Conservation (phyloP, 768 basidiomycete genomes). For the Kwoniella sp. region DNA sequence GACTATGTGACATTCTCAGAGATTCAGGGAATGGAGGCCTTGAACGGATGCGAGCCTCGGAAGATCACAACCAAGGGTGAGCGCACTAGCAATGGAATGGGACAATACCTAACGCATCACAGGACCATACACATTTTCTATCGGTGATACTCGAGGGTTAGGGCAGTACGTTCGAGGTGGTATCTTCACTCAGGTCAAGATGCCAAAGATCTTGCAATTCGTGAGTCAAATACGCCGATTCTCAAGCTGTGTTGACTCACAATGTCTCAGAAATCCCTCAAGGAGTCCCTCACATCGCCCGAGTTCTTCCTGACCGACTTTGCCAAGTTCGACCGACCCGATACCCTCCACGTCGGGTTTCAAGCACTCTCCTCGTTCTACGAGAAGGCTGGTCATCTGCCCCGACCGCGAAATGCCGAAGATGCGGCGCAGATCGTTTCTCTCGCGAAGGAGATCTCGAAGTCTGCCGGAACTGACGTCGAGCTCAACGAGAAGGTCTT, state of each 20-base stretch:
- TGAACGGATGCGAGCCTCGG: constrained; percentile 85
- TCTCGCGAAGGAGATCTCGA: constrained; percentile 67
- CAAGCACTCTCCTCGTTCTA: constrained; percentile 80
- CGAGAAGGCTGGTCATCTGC: constrained; percentile 63
- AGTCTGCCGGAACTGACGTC: constrained; percentile 56
- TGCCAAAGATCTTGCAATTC: constrained; percentile 93
- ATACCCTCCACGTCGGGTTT: constrained; percentile 87
- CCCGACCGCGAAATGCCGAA: constrained; percentile 72
- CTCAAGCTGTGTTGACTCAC: neutral
- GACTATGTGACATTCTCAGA: constrained; percentile 96
- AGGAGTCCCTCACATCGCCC: constrained; percentile 73
- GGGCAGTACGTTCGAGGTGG: constrained; percentile 79
- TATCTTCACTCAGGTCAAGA: constrained; percentile 96
- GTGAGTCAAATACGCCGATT: constrained; percentile 55
- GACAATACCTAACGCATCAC: neutral
- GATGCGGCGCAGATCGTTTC: constrained; percentile 71
- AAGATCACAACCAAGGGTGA: constrained; percentile 81
- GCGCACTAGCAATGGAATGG: constrained; percentile 5
- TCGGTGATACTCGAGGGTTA: constrained; percentile 80
- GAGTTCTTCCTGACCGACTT: constrained; percentile 95
- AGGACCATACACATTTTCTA: constrained; percentile 91
- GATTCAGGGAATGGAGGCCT: constrained; percentile 86
- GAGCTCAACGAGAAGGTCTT: constrained; percentile 72
- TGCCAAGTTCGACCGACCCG: constrained; percentile 89
- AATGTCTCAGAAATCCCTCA: constrained; percentile 78